These are phyloP conservation scores for Ascochyta lentis DNA, from an alignment of 2,329 filamentous ascomycete genomes.

Conservation along the genomic window DNA sequence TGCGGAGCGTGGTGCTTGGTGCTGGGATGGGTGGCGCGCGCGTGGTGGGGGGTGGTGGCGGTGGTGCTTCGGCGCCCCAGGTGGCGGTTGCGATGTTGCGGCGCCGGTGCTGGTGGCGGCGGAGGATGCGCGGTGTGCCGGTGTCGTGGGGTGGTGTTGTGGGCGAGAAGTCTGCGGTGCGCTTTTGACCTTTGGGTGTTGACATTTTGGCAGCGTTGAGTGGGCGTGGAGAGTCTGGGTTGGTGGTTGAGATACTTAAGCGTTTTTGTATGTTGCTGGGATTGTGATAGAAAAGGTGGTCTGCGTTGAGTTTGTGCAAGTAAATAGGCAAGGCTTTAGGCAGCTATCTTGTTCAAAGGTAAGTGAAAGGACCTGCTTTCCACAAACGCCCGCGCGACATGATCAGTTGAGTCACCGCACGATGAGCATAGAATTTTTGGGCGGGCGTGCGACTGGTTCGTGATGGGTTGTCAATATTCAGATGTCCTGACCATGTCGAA, in stretches of 20 bases:
- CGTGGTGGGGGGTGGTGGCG: not conserved
- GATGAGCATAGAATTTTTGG: no score
- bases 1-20: not conserved
- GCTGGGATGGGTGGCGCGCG: not conserved
- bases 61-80: conserved; percentile 26
- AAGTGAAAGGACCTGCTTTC: conserved; percentile 3
- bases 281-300: not conserved
- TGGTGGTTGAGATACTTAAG: not conserved
- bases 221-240: not conserved
- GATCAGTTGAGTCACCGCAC: no score
- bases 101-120: conserved; percentile 31
- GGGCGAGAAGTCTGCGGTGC: conserved; percentile 20
- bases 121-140: conserved; percentile 24
- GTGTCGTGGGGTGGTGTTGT: not conserved
- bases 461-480: no score
- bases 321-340: not conserved
- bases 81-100: conserved; percentile 28
- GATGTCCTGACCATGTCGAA: no score
- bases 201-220: not conserved
- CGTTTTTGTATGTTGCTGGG: not conserved
- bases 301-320: not conserved
- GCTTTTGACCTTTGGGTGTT: conserved; percentile 28
- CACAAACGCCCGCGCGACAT: not conserved
- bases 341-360: not conserved
- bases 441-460: no score